Conservation (phyloP, 2,329 filamentous ascomycete species). For the Botryosphaeria dothidea region DNA sequence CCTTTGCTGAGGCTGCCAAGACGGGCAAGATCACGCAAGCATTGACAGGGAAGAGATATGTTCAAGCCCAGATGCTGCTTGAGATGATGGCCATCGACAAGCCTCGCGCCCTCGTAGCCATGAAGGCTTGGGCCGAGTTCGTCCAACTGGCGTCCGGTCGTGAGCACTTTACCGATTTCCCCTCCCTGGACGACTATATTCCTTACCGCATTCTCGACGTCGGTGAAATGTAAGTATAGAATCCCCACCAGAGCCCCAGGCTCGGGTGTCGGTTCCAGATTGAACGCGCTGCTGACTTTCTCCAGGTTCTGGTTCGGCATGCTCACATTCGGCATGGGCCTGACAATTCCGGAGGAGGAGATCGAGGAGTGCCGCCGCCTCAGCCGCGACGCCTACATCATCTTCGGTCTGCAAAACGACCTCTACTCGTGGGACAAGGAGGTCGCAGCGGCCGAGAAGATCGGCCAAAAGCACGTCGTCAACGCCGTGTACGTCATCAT, state of each 20-base stretch:
- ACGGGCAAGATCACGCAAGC: neutral
- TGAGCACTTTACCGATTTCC: constrained; percentile 12
- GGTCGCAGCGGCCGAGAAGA: constrained; percentile 28
- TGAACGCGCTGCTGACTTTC: neutral
- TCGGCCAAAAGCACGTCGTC: constrained; percentile 32
- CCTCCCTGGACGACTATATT: constrained; percentile 25
- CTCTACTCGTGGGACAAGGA: constrained; percentile 42
- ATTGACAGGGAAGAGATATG: constrained; percentile 2
- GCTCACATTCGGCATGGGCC: constrained; percentile 39
- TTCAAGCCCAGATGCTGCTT: constrained; percentile 23
- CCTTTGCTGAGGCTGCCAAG: constrained; percentile 20
- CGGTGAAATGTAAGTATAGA: constrained; percentile 25
- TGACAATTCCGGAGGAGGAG: constrained; percentile 41
- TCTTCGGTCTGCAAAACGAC: constrained; percentile 41
- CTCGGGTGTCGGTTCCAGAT: no score
- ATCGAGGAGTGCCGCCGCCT: constrained; percentile 28
- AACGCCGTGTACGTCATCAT: constrained; percentile 46
- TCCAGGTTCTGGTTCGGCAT: constrained; percentile 37
- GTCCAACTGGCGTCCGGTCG: constrained; percentile 19
- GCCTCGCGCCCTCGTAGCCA: constrained; percentile 20
- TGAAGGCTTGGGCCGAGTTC: constrained; percentile 26
- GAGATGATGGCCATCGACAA: constrained; percentile 26
- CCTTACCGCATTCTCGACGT: constrained; percentile 23
- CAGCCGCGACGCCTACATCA: constrained; percentile 29
- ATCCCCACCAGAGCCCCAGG: no score